phyloP scores from a whole-genome alignment of 2,329 filamentous ascomycete species.

The Periconia sp. region DNA sequence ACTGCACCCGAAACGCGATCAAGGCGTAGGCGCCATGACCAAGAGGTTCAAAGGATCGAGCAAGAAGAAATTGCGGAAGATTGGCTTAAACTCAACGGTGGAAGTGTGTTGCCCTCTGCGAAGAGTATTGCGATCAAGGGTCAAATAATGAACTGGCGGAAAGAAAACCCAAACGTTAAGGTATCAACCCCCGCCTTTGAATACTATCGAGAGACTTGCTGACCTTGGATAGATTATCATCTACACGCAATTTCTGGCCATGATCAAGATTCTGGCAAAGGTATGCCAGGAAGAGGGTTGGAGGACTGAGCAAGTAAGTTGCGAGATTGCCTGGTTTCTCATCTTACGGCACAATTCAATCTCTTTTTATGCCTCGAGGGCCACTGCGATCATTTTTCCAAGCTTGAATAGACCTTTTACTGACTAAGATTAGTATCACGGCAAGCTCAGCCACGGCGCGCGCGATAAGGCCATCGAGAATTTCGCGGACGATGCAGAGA shows the following conservation, averaged over 20 bases:
- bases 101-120: constrained; percentile 49
- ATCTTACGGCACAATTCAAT: too few species aligned
- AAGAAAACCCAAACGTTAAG: constrained; percentile 57
- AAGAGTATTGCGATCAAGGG: constrained; percentile 56
- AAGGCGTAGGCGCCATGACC: constrained; percentile 19
- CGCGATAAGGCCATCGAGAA: constrained; percentile 54
- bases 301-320: constrained; percentile 49
- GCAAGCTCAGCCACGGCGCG: constrained; percentile 52
- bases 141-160: constrained; percentile 53
- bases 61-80: constrained; percentile 39
- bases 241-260: constrained; percentile 64
- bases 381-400: too few species aligned
- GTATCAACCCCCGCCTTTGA: too few species aligned
- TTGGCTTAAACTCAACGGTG: constrained; percentile 47
- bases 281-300: constrained; percentile 60
- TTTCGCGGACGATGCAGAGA: constrained; percentile 51
- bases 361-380: too few species aligned
- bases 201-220: too few species aligned
- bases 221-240: too few species aligned
- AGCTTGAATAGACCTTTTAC: too few species aligned
- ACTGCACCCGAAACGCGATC: constrained; percentile 23
- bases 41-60: constrained; percentile 15
- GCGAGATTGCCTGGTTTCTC: too few species aligned
- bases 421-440: constrained; percentile 49
- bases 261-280: constrained; percentile 58